Evolutionary conservation across 2,329 filamentous ascomycete genomes (phyloP).

Genomic region (Dactylellina parvicollis): DNA sequence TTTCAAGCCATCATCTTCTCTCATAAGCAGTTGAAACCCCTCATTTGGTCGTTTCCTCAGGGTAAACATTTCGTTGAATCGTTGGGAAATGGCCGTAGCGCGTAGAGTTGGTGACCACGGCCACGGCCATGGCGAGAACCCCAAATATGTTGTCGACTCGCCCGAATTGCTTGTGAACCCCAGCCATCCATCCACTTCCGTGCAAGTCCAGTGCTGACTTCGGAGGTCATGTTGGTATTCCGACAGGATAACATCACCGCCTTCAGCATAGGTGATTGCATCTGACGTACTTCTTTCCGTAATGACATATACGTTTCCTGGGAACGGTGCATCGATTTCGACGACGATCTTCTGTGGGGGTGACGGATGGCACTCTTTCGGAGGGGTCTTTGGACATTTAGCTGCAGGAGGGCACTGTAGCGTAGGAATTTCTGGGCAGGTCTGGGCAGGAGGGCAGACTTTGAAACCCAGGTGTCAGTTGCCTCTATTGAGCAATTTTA

Average conservation of each 20-base stretch:
- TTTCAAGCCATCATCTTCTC: neutral
- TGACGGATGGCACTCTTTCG: too few relatives aligned
- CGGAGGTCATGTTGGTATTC: neutral
- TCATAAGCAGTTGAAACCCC: constrained; percentile 20
- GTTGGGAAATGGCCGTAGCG: neutral
- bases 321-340: too few relatives aligned
- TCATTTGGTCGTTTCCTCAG: constrained; percentile 11
- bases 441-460: too few relatives aligned
- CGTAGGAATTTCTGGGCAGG: too few relatives aligned
- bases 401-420: too few relatives aligned
- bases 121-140: neutral
- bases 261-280: too few relatives aligned
- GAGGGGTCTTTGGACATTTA: too few relatives aligned
- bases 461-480: too few relatives aligned
- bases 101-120: neutral
- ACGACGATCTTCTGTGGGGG: too few relatives aligned
- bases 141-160: constrained; percentile 5
- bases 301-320: too few relatives aligned
- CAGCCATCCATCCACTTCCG: constrained; percentile 15
- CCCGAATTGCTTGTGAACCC: constrained; percentile 21
- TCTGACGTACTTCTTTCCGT: too few relatives aligned
- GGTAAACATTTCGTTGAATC: neutral
- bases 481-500: too few relatives aligned
- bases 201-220: constrained; percentile 15
- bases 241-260: neutral